Evolutionary conservation across 2,329 filamentous ascomycete species (phyloP), one percentile per base, ranked within the genome.

Genomic region (Pseudocercospora eumusae): DNA sequence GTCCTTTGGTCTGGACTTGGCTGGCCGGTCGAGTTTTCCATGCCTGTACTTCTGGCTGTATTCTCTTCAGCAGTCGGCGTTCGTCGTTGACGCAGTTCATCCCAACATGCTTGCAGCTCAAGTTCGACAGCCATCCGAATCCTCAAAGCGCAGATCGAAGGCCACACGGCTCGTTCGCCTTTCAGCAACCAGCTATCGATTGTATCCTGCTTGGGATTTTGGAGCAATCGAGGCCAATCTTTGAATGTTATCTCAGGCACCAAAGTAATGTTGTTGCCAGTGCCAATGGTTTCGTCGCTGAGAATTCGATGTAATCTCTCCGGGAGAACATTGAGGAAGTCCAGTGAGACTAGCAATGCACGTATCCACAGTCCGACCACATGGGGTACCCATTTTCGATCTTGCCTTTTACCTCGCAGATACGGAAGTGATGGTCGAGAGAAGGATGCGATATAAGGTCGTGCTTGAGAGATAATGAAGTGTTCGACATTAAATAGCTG

Each of bases 401-500:
- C 49, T 13, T 52, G 36, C 27, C 44, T 56, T n/a, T 27, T 57
- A 6, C 62, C 60, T 4, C 66, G 66, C 7, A 64, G 36, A 57
- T 71, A 69, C n/a, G 68, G 64, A 2, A 70, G 66, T 2, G 70
- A 71, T 13, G 70, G 71, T 7, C 65, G 60, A 3, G 70, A 81
- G 70, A 96, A 95, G 0, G 93, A 93, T 27, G 93, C 88, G 15
- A 96, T 82, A 75, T 96, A 96, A 0, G 93, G 93, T 2, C 93
- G 84, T 0, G 93, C 92, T 78, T 97, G 93, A 67, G 90, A 95
- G 68, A 98, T 87, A 66, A 98, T 92, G 77, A 96, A 97, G 79
- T 97, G 93, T 73, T 96, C 96, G 57, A 96, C 91, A 74, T 96
- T 96, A 82, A 95, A 95, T 10, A 93, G 84, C 77, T 93, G 89